Evolutionary conservation across 768 basidiomycete species (phyloP).

Genomic region (Boletus edulis): DNA sequence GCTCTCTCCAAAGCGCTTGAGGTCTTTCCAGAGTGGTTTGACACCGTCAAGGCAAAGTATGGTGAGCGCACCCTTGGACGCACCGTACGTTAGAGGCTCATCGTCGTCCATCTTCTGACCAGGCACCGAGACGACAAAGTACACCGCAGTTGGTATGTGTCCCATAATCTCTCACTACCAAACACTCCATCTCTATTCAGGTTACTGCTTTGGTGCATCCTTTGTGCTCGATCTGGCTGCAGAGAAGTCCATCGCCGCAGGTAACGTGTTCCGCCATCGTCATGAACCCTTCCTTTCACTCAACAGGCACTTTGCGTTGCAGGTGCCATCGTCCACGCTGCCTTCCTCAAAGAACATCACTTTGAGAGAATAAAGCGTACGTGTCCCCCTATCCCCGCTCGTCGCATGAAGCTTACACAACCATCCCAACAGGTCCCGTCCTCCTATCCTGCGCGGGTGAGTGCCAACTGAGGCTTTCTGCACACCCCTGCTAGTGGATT

Average conservation of each 20-base stretch:
- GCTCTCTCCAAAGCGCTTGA: slow-evolving; percentile 33
- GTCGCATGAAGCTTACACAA: background rate
- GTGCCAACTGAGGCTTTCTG: background rate
- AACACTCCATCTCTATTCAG: slow-evolving; percentile 20
- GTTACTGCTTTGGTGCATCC: slow-evolving; percentile 57
- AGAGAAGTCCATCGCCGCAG: slow-evolving; percentile 7
- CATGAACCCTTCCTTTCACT: background rate
- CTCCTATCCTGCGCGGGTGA: slow-evolving; percentile 24
- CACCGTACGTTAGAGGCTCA: no score
- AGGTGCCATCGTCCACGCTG: slow-evolving; percentile 50
- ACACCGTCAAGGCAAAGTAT: slow-evolving; percentile 45
- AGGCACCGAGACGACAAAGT: slow-evolving; percentile 36
- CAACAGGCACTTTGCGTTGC: slow-evolving; percentile 25
- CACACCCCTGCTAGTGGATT: no score
- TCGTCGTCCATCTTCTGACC: no score
- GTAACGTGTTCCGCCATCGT: no score
- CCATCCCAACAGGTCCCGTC: slow-evolving; percentile 9
- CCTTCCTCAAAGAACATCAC: slow-evolving; percentile 49
- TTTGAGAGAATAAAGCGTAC: slow-evolving; percentile 47
- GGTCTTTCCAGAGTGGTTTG: slow-evolving; percentile 48
- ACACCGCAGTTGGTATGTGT: slow-evolving; percentile 41
- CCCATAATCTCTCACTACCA: background rate
- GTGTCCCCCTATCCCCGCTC: slow-evolving; percentile 8
- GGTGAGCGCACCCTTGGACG: slow-evolving; percentile 29
- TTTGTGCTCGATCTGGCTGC: slow-evolving; percentile 45